Conservation (phyloP, 345 rosid species). For the Eucalyptus sp. region DNA sequence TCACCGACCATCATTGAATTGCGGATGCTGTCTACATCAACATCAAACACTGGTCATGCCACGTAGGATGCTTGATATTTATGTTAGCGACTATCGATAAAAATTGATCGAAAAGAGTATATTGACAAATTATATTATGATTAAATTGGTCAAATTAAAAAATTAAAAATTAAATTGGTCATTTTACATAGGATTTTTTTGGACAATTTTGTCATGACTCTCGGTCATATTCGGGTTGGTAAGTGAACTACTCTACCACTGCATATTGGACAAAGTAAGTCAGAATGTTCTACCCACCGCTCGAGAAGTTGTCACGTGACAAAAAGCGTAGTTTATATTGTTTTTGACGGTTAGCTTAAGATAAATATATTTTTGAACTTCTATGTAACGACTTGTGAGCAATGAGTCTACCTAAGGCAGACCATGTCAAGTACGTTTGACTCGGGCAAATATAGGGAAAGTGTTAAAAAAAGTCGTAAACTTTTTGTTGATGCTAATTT, state of each 20-base stretch:
- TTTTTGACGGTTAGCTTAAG: not conserved
- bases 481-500: rapidly evolving
- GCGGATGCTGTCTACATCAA: rapidly evolving
- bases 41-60: rapidly evolving
- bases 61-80: rapidly evolving
- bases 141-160: rapidly evolving
- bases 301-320: not conserved
- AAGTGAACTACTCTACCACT: not conserved
- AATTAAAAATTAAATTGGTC: rapidly evolving
- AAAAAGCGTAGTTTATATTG: not conserved
- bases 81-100: rapidly evolving
- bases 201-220: too few species aligned
- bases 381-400: not conserved
- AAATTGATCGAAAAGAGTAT: too few species aligned
- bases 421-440: not conserved
- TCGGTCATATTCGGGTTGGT: not conserved
- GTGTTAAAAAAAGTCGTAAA: rapidly evolving
- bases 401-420: not conserved
- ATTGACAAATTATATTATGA: too few species aligned
- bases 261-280: not conserved
- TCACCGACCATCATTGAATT: rapidly evolving
- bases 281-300: not conserved
- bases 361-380: not conserved
- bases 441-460: rapidly evolving
- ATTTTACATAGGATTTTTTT: too few species aligned